A percentile compares a stretch with the other conserved stretches of the same genome.
Evolutionary conservation across 371 early-diverging fungal species (phyloP).

Genomic region (Synchytrium microbalum): DNA sequence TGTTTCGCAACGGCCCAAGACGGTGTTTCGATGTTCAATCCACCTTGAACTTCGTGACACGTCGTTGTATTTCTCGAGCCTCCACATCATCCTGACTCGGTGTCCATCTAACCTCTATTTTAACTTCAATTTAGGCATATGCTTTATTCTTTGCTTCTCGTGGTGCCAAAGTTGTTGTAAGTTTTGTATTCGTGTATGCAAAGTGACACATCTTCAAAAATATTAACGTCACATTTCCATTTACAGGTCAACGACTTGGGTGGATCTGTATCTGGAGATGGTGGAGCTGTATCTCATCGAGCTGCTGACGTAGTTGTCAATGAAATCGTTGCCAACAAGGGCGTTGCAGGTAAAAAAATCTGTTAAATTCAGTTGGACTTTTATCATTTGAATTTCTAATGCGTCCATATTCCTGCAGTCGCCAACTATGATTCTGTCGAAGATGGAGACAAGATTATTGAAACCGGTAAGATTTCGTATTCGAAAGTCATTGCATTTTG

Average conservation of each 20-base stretch:
- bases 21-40: neutral
- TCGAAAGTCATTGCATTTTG: no score
- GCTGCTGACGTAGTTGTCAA: slow-evolving; percentile 95
- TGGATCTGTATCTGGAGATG: slow-evolving; percentile 70
- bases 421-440: slow-evolving; percentile 97
- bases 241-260: slow-evolving; percentile 84
- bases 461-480: no score
- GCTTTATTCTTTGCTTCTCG: slow-evolving; percentile 83
- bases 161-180: slow-evolving; percentile 83
- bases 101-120: no score
- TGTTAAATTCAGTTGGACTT: no score
- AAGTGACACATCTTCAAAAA: neutral
- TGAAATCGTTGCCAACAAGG: slow-evolving; percentile 87
- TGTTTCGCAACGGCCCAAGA: no score
- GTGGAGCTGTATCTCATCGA: slow-evolving; percentile 35
- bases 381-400: no score
- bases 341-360: no score
- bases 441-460: slow-evolving; percentile 92
- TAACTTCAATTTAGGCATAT: slow-evolving; percentile 65
- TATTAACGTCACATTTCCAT: slow-evolving; percentile 71
- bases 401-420: slow-evolving; percentile 91
- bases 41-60: neutral
- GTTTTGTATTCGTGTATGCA: neutral
- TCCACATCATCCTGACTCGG: no score
- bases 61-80: no score